These are phyloP conservation scores for Macrophomina tecta DNA, from an alignment of 2,329 filamentous ascomycete species.

Conservation along the genomic window DNA sequence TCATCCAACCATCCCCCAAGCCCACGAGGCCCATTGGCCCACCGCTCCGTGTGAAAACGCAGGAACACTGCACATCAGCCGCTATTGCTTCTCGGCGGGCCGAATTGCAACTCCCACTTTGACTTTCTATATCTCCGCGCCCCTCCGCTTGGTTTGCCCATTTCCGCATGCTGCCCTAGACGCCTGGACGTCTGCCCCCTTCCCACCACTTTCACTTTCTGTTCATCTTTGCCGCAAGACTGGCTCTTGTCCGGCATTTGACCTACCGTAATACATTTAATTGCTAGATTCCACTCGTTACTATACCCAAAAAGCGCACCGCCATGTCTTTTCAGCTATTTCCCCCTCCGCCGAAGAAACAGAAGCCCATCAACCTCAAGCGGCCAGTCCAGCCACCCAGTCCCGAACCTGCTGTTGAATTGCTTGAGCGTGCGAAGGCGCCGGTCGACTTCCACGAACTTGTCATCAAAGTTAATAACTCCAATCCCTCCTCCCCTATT, in stretches of 20 bases:
- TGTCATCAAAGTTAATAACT: constrained; percentile 45
- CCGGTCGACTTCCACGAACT: constrained; percentile 47
- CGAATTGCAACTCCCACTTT: constrained; percentile 8
- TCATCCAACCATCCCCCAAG: constrained; percentile 8
- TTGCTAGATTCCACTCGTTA: constrained; percentile 15
- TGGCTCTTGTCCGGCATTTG: constrained; percentile 22
- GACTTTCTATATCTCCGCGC: constrained; percentile 17
- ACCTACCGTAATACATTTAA: constrained; percentile 21
- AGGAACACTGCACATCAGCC: constrained; percentile 30
- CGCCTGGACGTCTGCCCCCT: constrained; percentile 14
- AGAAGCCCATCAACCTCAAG: constrained; percentile 42
- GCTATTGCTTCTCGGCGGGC: constrained; percentile 39
- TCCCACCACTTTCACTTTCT: constrained; percentile 4
- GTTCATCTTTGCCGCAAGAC: constrained; percentile 11
- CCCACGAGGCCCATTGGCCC: constrained; percentile 11
- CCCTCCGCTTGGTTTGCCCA: constrained; percentile 2
- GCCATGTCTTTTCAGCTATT: constrained; percentile 42
- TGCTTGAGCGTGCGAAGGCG: constrained; percentile 40
- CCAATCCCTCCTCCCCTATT: constrained; percentile 28
- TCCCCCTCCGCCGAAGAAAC: constrained; percentile 43
- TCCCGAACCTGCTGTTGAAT: constrained; percentile 39
- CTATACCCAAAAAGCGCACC: background rate
- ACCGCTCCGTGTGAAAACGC: constrained; percentile 4
- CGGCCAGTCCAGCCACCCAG: constrained; percentile 38
- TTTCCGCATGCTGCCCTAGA: background rate